Conservation (phyloP, 768 basidiomycete genomes). For the Tricholoma bakamatsutake region DNA sequence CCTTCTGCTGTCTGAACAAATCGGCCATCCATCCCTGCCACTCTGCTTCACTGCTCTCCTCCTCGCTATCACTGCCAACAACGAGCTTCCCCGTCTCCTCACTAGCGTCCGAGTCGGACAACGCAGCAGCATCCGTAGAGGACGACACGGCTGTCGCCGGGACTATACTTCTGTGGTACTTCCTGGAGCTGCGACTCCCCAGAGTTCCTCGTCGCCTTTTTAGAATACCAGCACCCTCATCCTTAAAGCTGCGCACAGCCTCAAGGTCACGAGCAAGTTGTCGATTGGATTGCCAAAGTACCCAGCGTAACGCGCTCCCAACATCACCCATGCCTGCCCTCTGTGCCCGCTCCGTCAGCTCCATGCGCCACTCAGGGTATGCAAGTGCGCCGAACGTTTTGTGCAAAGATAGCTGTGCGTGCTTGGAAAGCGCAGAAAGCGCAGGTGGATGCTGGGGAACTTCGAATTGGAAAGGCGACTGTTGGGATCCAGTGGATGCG, state of each 20-base stretch:
- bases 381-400: constrained; percentile 36
- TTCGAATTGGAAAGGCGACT: constrained; percentile 7
- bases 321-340: constrained; percentile 56
- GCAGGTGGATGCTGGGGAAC: constrained; percentile 12
- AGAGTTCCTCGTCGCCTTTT: constrained; percentile 6
- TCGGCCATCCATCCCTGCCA: constrained; percentile 67
- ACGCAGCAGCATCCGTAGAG: constrained; percentile 6
- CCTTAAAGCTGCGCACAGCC: constrained; percentile 17
- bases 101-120: constrained; percentile 15
- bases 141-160: constrained; percentile 8
- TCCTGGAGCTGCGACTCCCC: constrained; percentile 14
- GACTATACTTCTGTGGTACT: constrained; percentile 13
- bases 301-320: constrained; percentile 46
- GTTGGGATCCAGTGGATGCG: constrained; percentile 4
- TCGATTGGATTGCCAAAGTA: constrained; percentile 21
- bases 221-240: constrained; percentile 9
- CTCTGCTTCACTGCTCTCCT: constrained; percentile 50
- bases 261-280: constrained; percentile 15
- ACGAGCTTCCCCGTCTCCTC: constrained; percentile 19
- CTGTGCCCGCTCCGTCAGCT: constrained; percentile 44
- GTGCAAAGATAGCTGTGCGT: constrained; percentile 7
- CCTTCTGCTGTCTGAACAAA: constrained; percentile 31
- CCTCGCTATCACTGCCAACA: constrained; percentile 32
- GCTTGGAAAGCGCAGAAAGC: constrained; percentile 13
- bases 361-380: constrained; percentile 64